Conservation (phyloP, 805 yeast genomes). For the Hanseniaspora vineae region DNA sequence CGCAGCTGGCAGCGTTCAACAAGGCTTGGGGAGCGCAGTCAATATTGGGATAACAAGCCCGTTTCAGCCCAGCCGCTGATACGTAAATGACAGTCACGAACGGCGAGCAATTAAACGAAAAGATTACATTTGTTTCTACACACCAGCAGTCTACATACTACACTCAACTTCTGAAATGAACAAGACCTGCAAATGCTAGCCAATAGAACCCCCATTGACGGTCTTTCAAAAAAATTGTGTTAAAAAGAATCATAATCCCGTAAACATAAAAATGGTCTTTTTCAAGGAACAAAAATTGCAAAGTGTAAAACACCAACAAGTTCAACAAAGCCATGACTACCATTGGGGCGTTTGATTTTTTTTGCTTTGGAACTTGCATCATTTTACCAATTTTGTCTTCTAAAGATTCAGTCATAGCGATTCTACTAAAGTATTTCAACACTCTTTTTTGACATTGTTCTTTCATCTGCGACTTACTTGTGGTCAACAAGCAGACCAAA, state of each 20-base stretch:
- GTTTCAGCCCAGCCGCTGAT: background rate
- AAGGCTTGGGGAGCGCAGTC: background rate
- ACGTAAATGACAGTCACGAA: too few species aligned
- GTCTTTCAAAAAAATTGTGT: conserved; percentile 1
- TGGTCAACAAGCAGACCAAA: conserved; percentile 24
- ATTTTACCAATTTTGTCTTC: conserved; percentile 24
- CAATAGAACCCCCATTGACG: conserved; percentile 5
- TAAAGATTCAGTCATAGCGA: conserved; percentile 27
- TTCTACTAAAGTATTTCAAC: conserved; percentile 24
- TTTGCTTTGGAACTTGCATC: conserved; percentile 12
- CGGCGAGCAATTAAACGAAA: too few species aligned
- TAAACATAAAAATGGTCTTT: conserved; percentile 2
- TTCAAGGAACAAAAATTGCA: background rate
- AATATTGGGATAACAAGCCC: background rate
- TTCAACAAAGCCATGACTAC: background rate
- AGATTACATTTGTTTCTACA: too few species aligned
- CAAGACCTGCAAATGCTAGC: conserved; percentile 1
- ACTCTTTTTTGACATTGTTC: conserved; percentile 21
- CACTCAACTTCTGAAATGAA: background rate
- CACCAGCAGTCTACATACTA: background rate
- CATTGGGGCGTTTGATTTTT: conserved; percentile 5
- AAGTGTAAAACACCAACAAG: conserved; percentile 1
- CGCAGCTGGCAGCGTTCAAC: too few species aligned
- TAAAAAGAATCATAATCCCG: conserved; percentile 3
- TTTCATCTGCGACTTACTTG: conserved; percentile 9